A percentile compares a stretch with the other conserved stretches of the same genome.
Conservation (phyloP, 2,329 filamentous ascomycete species). For the Ceratocystis eucalypticola region DNA sequence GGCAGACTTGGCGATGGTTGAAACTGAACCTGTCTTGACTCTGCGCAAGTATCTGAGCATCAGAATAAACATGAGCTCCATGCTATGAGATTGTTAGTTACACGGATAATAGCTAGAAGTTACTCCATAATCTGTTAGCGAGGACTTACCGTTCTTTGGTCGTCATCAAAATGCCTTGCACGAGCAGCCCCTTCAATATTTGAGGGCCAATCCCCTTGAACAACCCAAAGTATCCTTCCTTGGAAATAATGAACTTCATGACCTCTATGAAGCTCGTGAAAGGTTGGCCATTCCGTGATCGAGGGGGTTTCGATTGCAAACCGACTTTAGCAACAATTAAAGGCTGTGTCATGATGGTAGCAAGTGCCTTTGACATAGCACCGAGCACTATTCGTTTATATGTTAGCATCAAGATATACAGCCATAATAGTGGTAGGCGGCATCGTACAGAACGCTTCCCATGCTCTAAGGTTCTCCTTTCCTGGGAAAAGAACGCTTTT, state of each 20-base stretch:
- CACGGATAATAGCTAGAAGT: neutral
- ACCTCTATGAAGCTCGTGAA: constrained; percentile 92
- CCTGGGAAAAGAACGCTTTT: constrained; percentile 65
- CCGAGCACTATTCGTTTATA: constrained; percentile 53
- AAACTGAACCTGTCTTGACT: constrained; percentile 32
- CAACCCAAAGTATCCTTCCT: constrained; percentile 69
- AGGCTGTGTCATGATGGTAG: constrained; percentile 84
- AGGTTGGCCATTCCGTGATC: constrained; percentile 69
- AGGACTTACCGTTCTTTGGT: constrained; percentile 73
- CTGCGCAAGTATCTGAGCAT: constrained; percentile 70
- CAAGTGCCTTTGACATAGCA: constrained; percentile 81
- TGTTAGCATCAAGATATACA: neutral
- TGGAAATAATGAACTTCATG: constrained; percentile 81
- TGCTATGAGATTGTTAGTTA: constrained; percentile 34
- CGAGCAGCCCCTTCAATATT: constrained; percentile 79
- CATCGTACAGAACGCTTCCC: constrained; percentile 76
- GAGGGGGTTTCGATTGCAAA: constrained; percentile 81
- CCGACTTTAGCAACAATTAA: constrained; percentile 97
- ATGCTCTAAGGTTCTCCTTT: constrained; percentile 59
- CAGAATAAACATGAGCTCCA: constrained; percentile 78
- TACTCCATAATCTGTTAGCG: neutral
- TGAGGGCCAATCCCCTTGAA: constrained; percentile 97
- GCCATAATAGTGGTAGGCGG: neutral
- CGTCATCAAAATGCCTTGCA: constrained; percentile 98
- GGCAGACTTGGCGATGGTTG: neutral